Evolutionary conservation across 2,329 filamentous ascomycete genomes (phyloP).

Genomic region (Aspergillus uvarum): DNA sequence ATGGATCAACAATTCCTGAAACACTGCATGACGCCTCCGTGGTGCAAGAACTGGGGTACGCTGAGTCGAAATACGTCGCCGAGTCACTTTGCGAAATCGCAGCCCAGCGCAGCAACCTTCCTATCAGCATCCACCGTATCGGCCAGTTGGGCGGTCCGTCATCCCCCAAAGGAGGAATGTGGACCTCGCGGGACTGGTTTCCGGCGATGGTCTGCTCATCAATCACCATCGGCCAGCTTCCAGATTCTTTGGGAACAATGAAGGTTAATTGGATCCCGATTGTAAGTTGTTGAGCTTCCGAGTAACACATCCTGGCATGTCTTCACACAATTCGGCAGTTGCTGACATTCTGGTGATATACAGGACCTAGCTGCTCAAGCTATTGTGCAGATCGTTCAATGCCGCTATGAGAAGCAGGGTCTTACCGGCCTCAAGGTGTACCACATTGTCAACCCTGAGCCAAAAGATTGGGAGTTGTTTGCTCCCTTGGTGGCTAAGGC

Average conservation of each 20-base stretch:
- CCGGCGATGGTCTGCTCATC: conserved; percentile 4
- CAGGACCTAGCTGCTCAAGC: background rate
- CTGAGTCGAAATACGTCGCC: conserved; percentile 3
- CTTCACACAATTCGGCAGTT: background rate
- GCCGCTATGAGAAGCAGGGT: background rate
- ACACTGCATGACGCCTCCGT: background rate
- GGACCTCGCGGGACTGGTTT: conserved; percentile 10
- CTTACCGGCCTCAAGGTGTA: background rate
- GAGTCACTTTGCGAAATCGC: background rate
- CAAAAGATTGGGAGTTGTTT: background rate
- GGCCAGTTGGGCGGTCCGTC: conserved; percentile 7
- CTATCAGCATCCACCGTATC: conserved; percentile 2
- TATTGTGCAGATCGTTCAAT: conserved; percentile 1
- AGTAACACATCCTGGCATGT: no score
- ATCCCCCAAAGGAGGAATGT: background rate
- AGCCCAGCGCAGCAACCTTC: background rate
- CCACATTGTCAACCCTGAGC: background rate
- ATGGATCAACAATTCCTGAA: background rate
- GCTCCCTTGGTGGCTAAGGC: background rate
- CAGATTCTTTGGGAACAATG: background rate
- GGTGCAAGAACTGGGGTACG: conserved; percentile 2
- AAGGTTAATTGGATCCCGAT: conserved; percentile 10
- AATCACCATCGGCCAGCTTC: background rate
- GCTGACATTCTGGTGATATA: background rate
- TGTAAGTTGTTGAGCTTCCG: background rate